Evolutionary conservation across 2,329 filamentous ascomycete genomes (phyloP), one percentile per base, ranked within the genome.

Genomic region (Penicillium sumatraense): DNA sequence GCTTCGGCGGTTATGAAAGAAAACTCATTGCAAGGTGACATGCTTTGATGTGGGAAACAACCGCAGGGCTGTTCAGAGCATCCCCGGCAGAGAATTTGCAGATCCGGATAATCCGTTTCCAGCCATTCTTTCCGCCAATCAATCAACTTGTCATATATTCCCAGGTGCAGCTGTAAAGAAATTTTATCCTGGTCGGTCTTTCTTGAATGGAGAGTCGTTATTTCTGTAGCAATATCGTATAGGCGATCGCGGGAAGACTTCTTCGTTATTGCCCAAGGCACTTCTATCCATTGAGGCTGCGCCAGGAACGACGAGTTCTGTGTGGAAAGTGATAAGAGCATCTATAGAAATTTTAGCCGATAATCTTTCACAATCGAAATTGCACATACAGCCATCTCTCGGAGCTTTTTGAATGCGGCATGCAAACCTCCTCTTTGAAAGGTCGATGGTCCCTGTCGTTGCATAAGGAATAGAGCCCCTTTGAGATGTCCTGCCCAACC

Each of bases 401-500:
- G 46, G 10, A 51, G 26, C 46, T 49, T 54, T 29, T 23, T 45
- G 46, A 54, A 54, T 13, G 38, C 52, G 2, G 40, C 45, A 24
- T 50, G 52, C 13, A 51, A 45, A 20, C 52, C 52, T 33, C 29
- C 38, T 16, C 13, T 31, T 46, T 42, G 52, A 23, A 54, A 54
- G 1, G 52, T 20, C 8, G 29, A 18, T 2, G 52, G 52, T 6
- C 36, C 24, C 18, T 51, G 52, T 5, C 18, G 27, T 20, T 51
- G 35, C 23, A 54, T 49, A 18, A 54, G 46, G 8, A 23, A 41
- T 3, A 54, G 18, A 0, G 52, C 49, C 3, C 52, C 52, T n/a
- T 54, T 51, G 7, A 54, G 27, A 49, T 54, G 52, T 3, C 52
- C 46, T 16, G 35, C 26, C 46, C 52, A 54, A 18, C 52, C 52